phyloP scores from a whole-genome alignment of 192 early-diverging fungal genomes.

The Tieghemiomyces parasiticus region DNA sequence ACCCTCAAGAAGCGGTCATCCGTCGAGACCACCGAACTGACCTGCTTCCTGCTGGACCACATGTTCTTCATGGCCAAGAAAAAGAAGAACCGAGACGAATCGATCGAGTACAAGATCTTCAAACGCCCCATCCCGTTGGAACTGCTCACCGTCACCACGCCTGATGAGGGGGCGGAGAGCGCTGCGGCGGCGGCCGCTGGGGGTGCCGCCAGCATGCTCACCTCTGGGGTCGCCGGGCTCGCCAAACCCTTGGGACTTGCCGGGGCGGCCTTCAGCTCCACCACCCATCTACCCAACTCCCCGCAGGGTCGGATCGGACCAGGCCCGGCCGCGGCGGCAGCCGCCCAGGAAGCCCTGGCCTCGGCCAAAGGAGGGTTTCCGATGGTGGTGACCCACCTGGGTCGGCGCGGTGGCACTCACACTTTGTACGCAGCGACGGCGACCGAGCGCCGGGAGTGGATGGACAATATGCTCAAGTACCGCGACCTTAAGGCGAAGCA shows the following conservation, averaged over 20 bases:
- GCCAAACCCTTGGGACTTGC: not conserved
- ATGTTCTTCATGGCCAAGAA: slow-evolving; percentile 57
- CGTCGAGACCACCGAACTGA: slow-evolving; percentile 48
- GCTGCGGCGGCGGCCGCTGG: slow-evolving; percentile 13
- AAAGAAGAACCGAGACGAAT: slow-evolving; percentile 43
- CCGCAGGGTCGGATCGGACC: slow-evolving; percentile 10
- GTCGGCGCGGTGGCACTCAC: slow-evolving; percentile 47
- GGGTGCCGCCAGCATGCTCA: slow-evolving; percentile 18
- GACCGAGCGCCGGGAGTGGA: slow-evolving; percentile 67
- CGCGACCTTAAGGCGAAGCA: slow-evolving; percentile 1
- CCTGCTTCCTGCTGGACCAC: slow-evolving; percentile 80
- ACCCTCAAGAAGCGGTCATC: slow-evolving; percentile 51
- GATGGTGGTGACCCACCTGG: slow-evolving; percentile 59
- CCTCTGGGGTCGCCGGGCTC: slow-evolving; percentile 1
- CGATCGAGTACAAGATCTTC: slow-evolving; percentile 24
- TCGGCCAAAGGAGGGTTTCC: slow-evolving; percentile 48
- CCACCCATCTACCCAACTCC: not conserved
- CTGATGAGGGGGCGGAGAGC: slow-evolving; percentile 24
- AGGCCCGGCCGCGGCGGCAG: no score
- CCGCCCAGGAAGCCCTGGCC: slow-evolving; percentile 20
- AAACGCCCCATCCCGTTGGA: slow-evolving; percentile 71
- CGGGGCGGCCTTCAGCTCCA: not conserved
- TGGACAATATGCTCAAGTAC: slow-evolving; percentile 43
- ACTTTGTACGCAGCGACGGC: slow-evolving; percentile 62
- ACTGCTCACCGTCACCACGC: slow-evolving; percentile 43